phyloP scores from a whole-genome alignment of 441 rosid genomes.

The Gossypium laxum region DNA sequence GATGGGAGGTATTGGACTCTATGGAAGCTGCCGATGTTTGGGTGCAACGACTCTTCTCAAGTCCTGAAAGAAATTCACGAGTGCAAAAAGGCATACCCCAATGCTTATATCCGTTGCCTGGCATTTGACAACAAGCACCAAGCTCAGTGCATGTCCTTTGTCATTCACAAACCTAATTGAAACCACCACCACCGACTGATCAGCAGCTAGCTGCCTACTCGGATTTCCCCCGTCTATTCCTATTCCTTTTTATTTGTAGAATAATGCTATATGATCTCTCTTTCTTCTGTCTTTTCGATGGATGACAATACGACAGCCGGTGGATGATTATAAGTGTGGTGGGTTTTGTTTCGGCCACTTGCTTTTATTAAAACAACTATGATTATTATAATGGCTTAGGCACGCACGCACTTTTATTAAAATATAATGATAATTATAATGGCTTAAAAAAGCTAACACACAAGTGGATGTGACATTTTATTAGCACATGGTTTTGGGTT shows the following conservation, averaged over 20 bases:
- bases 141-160: conserved; percentile 49
- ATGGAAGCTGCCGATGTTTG: conserved; percentile 71
- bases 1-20: conserved; percentile 64
- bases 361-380: too few species aligned
- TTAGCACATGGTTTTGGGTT: too few species aligned
- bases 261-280: not conserved
- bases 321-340: too few species aligned
- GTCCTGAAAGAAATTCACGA: conserved; percentile 41
- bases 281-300: not conserved
- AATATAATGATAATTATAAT: too few species aligned
- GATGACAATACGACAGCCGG: too few species aligned
- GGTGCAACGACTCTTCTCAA: conserved; percentile 47
- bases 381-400: too few species aligned
- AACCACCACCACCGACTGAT: not conserved
- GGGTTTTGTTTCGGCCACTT: too few species aligned
- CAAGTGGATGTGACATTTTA: too few species aligned
- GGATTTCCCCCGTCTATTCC: not conserved
- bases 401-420: too few species aligned
- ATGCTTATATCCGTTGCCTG: conserved; percentile 44
- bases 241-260: not conserved
- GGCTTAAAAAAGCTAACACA: too few species aligned
- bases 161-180: conserved; percentile 38
- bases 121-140: conserved; percentile 43
- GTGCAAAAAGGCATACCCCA: conserved; percentile 43
- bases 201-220: not conserved